Evolutionary conservation across 306 rosid genomes (phyloP).

Genomic region (Comarum palustre): DNA sequence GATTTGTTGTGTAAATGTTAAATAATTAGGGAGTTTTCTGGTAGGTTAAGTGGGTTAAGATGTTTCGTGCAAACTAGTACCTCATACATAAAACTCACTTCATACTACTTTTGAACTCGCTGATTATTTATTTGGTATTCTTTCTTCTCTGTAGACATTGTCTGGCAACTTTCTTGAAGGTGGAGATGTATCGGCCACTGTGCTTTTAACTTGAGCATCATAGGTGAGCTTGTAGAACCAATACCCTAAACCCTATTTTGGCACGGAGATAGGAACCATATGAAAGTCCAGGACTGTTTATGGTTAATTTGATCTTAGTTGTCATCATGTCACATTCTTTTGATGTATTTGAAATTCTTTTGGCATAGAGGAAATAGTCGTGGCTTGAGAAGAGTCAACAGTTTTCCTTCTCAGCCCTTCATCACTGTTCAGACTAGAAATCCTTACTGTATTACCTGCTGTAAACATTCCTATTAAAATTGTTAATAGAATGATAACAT

Average conservation of each 20-base stretch:
- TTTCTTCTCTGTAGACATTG: slow-evolving; percentile 47
- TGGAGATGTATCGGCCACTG: slow-evolving; percentile 43
- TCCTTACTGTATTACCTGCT: slow-evolving; percentile 5
- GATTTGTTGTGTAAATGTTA: neutral
- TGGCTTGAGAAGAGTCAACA: slow-evolving; percentile 46
- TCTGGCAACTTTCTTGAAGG: slow-evolving; percentile 62
- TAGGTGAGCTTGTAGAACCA: slow-evolving; percentile 16
- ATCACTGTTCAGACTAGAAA: neutral
- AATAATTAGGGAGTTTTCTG: neutral
- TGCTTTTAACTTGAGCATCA: slow-evolving; percentile 39
- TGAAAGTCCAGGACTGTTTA: neutral
- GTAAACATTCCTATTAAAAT: neutral
- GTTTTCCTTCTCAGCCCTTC: slow-evolving; percentile 49
- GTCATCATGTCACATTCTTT: slow-evolving; percentile 5
- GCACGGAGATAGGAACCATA: slow-evolving; percentile 14
- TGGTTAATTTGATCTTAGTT: neutral
- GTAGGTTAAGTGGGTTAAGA: neutral
- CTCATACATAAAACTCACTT: neutral
- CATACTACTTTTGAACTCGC: neutral
- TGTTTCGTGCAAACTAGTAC: neutral
- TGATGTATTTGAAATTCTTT: neutral
- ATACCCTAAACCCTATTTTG: neutral
- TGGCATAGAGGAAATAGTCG: slow-evolving; percentile 9
- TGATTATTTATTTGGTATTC: slow-evolving; percentile 9
- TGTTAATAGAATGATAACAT: slow-evolving; percentile 4